These are phyloP conservation scores for Striga asiatica DNA, from an alignment of 257 asterid species.

Conservation along the genomic window DNA sequence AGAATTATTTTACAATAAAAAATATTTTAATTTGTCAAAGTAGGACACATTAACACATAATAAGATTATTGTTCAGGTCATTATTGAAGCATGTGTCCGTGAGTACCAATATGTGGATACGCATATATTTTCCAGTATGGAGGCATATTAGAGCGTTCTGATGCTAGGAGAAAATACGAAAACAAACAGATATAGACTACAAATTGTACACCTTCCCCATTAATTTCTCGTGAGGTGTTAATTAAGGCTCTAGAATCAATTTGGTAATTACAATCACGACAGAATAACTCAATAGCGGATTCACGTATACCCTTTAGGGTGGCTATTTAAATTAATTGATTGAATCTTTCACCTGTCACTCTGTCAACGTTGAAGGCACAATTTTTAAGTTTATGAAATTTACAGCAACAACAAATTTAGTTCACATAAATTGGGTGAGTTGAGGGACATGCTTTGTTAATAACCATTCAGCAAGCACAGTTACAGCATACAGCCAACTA, in stretches of 20 bases:
- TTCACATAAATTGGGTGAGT: no score
- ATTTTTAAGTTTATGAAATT: no score
- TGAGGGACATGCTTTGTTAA: no score
- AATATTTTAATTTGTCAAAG: background rate
- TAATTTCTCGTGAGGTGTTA: background rate
- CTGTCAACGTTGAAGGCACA: no score
- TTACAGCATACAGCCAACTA: no score
- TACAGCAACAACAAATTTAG: no score
- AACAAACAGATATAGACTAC: background rate
- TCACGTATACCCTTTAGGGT: no score
- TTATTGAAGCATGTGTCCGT: background rate
- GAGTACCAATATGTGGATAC: background rate
- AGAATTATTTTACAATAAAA: conserved; percentile 5
- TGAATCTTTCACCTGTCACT: no score
- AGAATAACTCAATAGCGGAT: background rate
- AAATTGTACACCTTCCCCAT: background rate
- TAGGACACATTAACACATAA: background rate
- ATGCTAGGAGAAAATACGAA: background rate
- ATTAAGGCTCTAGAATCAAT: conserved; percentile 13
- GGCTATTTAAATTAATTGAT: no score
- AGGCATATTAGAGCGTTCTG: background rate
- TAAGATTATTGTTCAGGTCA: background rate
- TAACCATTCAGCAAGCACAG: no score
- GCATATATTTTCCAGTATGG: background rate
- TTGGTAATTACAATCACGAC: conserved; percentile 8